Conservation (phyloP, 495 filamentous ascomycete species). For the Margaritispora aquatica region DNA sequence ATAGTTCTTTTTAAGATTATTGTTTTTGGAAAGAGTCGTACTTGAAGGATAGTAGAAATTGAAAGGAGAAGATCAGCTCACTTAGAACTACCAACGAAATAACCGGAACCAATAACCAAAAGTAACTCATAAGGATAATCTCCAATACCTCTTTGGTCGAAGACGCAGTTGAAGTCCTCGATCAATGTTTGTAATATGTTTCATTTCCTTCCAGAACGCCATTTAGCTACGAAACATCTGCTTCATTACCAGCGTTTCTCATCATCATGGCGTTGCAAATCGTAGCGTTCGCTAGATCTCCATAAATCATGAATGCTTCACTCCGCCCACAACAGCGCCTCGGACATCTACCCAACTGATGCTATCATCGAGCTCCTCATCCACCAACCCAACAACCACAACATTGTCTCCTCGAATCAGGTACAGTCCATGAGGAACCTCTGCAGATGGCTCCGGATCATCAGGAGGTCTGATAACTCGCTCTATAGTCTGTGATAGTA, state of each 20-base stretch:
- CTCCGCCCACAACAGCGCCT: conserved; percentile 64
- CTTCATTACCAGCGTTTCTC: neutral
- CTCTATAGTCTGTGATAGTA: conserved; percentile 78
- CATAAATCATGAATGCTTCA: conserved; percentile 27
- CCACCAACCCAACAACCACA: conserved; percentile 80
- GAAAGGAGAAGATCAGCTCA: too few species aligned
- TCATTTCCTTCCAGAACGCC: conserved; percentile 16
- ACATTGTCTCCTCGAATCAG: conserved; percentile 93
- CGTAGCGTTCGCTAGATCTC: neutral
- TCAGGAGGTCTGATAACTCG: conserved; percentile 81
- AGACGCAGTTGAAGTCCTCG: neutral
- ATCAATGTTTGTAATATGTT: neutral
- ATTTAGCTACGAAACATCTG: conserved; percentile 15
- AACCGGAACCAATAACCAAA: neutral
- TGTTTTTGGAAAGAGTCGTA: too few species aligned
- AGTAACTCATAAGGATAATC: neutral
- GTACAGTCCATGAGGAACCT: conserved; percentile 83
- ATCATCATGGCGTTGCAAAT: neutral
- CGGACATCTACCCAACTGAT: conserved; percentile 91
- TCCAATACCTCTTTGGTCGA: neutral
- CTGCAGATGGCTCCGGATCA: conserved; percentile 71
- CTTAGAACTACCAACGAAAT: too few species aligned
- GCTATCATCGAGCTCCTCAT: conserved; percentile 77
- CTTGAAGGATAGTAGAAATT: too few species aligned
- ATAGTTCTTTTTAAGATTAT: too few species aligned